Evolutionary conservation across 805 yeast genomes (phyloP), one percentile per base, ranked within the genome.

Genomic region (Lachancea cidri): DNA sequence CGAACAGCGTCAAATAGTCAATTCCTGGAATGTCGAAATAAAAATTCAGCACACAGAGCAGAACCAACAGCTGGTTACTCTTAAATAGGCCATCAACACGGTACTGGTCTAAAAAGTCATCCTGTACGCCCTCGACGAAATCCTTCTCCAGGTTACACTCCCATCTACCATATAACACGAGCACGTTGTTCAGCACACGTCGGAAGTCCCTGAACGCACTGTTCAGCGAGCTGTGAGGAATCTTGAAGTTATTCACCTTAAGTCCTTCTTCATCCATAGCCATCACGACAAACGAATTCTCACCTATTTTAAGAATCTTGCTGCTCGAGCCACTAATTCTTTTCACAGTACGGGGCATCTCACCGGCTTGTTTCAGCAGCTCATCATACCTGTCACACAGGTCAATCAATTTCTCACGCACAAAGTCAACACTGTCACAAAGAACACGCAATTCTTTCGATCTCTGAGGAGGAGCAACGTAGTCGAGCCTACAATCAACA

Each of bases 401-500:
- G 9, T 37, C 17, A 6, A 29, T 33, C 3, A 50, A 39, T 14
- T 27, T 39, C 4, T 38, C 43, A 37, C 41, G 43, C 8, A 47
- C 48, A 32, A 38, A 44, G 13, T 54, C 52, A 11, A 68, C 60
- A 37, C 55, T 64, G 7, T 57, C 54, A 29, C 60, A 55, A 15
- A 68, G 43, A 34, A 60, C 55, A 36, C 60, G 64, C 44, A 68
- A 64, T 35, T 68, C 65, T 35, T 63, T 66, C 13, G 73, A 62
- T 41, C 78, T 55, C 45, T 75, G 76, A 2, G 77, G 74, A 2
- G 77, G 76, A 9, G 71, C 66, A 11, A 80, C 76, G 15, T 73
- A 65, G 47, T 79, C 85, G 34, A 79, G 63, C 34, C 70, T 69
- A 53, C 87, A 81, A 19, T 62, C 60, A 16, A 74, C 50, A 14